Evolutionary conservation across 1,284 basidiomycete genomes (phyloP), one percentile per base, ranked within the genome.

Genomic region (Malassezia furfur): DNA sequence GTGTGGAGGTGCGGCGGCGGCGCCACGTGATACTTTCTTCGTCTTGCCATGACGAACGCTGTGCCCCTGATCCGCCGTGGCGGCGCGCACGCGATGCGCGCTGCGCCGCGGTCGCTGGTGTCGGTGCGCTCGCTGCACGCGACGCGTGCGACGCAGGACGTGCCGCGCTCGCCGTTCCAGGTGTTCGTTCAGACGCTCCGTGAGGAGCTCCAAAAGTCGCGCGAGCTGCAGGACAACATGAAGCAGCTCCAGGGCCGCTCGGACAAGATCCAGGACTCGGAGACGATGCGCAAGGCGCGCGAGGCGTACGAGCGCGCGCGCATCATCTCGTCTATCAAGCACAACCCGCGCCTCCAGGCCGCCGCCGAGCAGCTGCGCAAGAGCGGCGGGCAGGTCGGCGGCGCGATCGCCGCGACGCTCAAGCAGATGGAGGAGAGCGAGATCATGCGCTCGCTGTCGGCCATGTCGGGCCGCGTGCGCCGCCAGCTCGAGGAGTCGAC

Each of bases 161-260:
- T 55, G 4, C 64, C 67, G 11, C 52, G 55, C 10, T 91, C 88
- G 6, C 94, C 94, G 1, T 96, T 96, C 74, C 85, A 88, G 76
- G 91, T 88, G 1, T 98, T 98, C 64, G 89, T 96, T 15, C 88
- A 96, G 43, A 91, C 93, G 21, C 80, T 98, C 52, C 83, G 82
- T 64, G 89, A 94, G 57, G 93, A 98, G 77, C 78, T 98, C 46
- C 81, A 83, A 74, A 96, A 96, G 81, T 93, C 89, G 75, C 81
- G 89, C 65, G 91, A 93, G 74, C 80, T 94, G 54, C 90, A 94
- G 78, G 89, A 96, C 48, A 94, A 93, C 77, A 86, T 96, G 57
- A 91, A 90, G 78, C 90, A 94, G 78, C 81, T 98, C 31, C 88
- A 93, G 77, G 94, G 94, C 65, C 90, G 96, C 76, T 93, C 94